These are phyloP conservation scores for Ophiocordyceps sinensis DNA, from an alignment of 2,329 filamentous ascomycete genomes.

Conservation along the genomic window DNA sequence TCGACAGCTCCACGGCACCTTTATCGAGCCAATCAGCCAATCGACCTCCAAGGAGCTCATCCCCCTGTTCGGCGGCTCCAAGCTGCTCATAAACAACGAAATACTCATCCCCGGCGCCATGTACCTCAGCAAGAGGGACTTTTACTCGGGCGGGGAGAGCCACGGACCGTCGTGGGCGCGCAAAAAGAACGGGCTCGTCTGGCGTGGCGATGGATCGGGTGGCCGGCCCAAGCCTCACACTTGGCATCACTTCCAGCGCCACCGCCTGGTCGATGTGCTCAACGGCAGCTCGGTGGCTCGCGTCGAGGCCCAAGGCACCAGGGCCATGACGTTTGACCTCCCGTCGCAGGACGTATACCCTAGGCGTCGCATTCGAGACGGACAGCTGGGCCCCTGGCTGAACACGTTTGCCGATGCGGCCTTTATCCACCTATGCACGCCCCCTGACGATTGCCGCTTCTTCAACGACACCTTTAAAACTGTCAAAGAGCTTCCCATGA, in stretches of 20 bases:
- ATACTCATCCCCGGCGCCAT: constrained; percentile 50
- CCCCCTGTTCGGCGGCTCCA: constrained; percentile 49
- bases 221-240: constrained; percentile 35
- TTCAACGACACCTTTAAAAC: constrained; percentile 20
- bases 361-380: constrained; percentile 18
- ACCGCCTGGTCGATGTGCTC: constrained; percentile 54
- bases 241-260: constrained; percentile 56
- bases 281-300: constrained; percentile 43
- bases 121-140: constrained; percentile 43
- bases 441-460: constrained; percentile 22
- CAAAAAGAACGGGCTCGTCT: constrained; percentile 42
- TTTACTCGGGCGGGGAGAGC: constrained; percentile 40
- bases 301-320: constrained; percentile 26
- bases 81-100: constrained; percentile 48
- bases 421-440: constrained; percentile 25
- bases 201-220: constrained; percentile 52
- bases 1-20: constrained; percentile 37
- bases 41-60: constrained; percentile 38
- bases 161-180: constrained; percentile 42
- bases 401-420: constrained; percentile 24
- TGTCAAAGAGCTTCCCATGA: constrained; percentile 23
- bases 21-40: constrained; percentile 38
- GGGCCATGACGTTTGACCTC: constrained; percentile 33
- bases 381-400: constrained; percentile 25
- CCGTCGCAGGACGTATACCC: constrained; percentile 28